phyloP scores from a whole-genome alignment of 2,329 filamentous ascomycete genomes.

The Didymella lethalis region DNA sequence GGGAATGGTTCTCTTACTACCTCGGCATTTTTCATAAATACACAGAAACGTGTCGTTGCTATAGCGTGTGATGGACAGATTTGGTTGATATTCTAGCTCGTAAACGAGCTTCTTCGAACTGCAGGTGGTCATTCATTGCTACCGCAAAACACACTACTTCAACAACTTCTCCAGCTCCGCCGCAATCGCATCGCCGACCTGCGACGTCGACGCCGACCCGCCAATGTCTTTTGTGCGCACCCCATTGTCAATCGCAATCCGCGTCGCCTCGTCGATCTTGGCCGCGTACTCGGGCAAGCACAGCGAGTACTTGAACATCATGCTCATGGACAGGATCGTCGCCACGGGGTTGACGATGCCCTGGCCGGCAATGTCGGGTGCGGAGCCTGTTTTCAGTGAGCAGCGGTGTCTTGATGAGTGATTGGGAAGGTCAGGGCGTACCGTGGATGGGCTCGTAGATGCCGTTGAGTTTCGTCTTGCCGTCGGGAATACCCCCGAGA shows the following conservation, averaged over 20 bases:
- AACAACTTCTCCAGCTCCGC: conserved; percentile 76
- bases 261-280: conserved; percentile 82
- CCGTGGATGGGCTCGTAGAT: conserved; percentile 99
- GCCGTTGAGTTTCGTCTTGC: conserved; percentile 83
- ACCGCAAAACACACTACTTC: conserved; percentile 32
- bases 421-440: conserved; percentile 51
- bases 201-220: conserved; percentile 73
- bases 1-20: too few species aligned
- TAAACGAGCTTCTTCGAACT: too few species aligned
- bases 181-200: conserved; percentile 85
- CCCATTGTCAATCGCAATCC: conserved; percentile 78
- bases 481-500: conserved; percentile 84
- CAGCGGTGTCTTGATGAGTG: not conserved
- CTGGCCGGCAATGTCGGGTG: conserved; percentile 91
- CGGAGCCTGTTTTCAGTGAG: conserved; percentile 67
- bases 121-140: too few species aligned
- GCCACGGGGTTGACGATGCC: conserved; percentile 92
- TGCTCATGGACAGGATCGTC: conserved; percentile 88
- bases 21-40: too few species aligned
- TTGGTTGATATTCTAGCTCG: too few species aligned
- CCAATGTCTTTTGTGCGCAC: conserved; percentile 85
- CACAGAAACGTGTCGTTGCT: too few species aligned
- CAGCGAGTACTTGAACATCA: conserved; percentile 96
- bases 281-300: conserved; percentile 78
- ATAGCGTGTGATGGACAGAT: too few species aligned